Base-by-base conservation (phyloP, 2,329 filamentous ascomycete species). In the Malbranchea zuffiana region DNA sequence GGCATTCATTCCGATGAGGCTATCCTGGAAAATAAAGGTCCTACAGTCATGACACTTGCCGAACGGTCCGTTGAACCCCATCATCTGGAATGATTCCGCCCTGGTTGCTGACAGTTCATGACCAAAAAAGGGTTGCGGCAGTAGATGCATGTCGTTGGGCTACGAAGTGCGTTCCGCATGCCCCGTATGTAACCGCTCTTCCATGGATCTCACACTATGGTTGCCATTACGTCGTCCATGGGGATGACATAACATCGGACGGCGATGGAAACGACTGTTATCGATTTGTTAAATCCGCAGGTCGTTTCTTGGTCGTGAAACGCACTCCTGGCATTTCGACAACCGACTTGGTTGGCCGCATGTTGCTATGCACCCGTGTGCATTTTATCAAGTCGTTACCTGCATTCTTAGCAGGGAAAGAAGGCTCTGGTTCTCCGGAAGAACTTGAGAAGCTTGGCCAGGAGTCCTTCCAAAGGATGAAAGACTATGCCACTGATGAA, bases 91-190 rank as follows among this genome's bases (percentile, higher is more conserved):
- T 31, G 23, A 17, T 11, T 28, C 11, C 26, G 12, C 35, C 48
- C 10, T 26, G n/a, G 38, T 32, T 38, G 30, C 39, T 44, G 34
- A 43, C 36, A 30, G 21, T 27, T 21, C 19, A 19, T 36, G 15
- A 24, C 16, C 29, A 8, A 24, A 19, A 19, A 57, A 87, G 83
- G 45, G 72, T 93, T 45, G 78, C 86, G 44, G 88, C 90, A 25
- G 86, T 93, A 30, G 80, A 96, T 53, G 90, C 90, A 47, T 96
- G 90, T 63, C 81, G 90, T 46, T 98, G 90, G 87, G 81, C 86
- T 11, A 93, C 88, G 32, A 71, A 75, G 44, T 85, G 84, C 24
- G 71, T 98, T 40, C 75, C 85, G 8, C 67, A 82, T 56, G 88
- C 90, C 10, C 90, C 90, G 19, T 98, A 98, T 63, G 90, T 98